Evolutionary conservation across 2,329 filamentous ascomycete species (phyloP), one percentile per base, ranked within the genome.

Genomic region (Metarhizium humberi): DNA sequence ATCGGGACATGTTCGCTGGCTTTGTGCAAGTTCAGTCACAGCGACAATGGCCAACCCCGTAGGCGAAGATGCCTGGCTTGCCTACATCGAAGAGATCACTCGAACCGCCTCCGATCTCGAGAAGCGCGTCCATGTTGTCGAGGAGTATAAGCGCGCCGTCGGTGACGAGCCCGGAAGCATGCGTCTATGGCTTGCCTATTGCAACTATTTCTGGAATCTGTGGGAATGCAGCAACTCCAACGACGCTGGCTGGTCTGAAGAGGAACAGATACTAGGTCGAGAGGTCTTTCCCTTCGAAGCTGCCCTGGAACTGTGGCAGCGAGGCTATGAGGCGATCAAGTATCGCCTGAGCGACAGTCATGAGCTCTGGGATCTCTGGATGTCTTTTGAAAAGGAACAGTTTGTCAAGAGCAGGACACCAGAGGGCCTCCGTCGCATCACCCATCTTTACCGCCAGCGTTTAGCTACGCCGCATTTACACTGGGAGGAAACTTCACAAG

Each of bases 291-390:
- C 82, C 6, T 80, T 86, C 59, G 81, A 86, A 38, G 72, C 80
- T 50, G 81, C 88, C 49, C 72, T 89, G 54, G 80, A 82, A 54
- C 78, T 89, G 1, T 89, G 89, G 79, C 81, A 85, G 66, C 79
- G 88, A 63, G 89, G 82, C 40, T 84, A 88, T 61, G 79, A 85
- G 58, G 81, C 83, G 46, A 88, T 88, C 53, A 82, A 85, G 65
- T 89, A 86, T 69, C 86, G 88, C 58, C 74, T 94, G 56, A 81
- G 81, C 65, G 87, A 91, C 67, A 92, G 89, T 65, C 85, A 91
- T 66, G 71, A 84, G 55, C 78, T 94, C 11, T 95, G 89, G 89
- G 82, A 92, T 65, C 83, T 85, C 60, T 92, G 88, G 79, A 77
- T 90, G 47, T 82, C 85, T 54, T 79, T 90, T 50, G 78, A 91